Evolutionary conservation across 805 yeast species (phyloP), one percentile per base, ranked within the genome.

Genomic region (Metschnikowia lachancei): DNA sequence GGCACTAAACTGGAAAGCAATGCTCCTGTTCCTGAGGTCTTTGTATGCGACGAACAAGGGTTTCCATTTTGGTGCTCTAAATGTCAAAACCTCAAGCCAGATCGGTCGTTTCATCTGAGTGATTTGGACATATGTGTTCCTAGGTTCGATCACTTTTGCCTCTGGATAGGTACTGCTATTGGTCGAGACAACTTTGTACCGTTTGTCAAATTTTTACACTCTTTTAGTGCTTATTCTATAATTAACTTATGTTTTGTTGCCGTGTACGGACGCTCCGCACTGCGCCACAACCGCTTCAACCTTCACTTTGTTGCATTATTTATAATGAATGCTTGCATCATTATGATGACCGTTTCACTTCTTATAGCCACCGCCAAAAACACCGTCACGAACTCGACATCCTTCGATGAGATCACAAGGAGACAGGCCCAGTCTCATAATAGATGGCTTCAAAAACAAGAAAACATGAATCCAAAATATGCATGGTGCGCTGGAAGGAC

Each of bases 71-170:
- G 87, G 82, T 89, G 96, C 58, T 65, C 84, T 1, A 62, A 66
- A 10, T 87, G 96, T 60, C 69, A 77, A 39, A 75, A 83, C 4
- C 63, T 87, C 26, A 88, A 87, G 58, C 73, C 83, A 1, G 76
- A 80, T 20, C 70, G 97, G 42, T 63, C 86, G 0, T 92, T 81
- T 54, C 97, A 87, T 59, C 83, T 90, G 33, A 70, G 77, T 3
- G 71, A 76, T 40, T 42, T 67, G 43, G 75, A 73, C 2, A 58
- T 64, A 19, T 88, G 95, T 59, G 80, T 90, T 0, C 81, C 87
- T 0, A 72, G 76, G 47, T 85, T 87, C 72, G 98, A 91, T 64
- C 98, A 91, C 62, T 84, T 75, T 57, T 91, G 98, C 61, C 59
- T 80, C 0, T 89, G 88, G 84, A 64, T 92, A 0, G 95, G 95